Evolutionary conservation across 441 rosid genomes (phyloP).

Genomic region (Bruguiera hainesii): DNA sequence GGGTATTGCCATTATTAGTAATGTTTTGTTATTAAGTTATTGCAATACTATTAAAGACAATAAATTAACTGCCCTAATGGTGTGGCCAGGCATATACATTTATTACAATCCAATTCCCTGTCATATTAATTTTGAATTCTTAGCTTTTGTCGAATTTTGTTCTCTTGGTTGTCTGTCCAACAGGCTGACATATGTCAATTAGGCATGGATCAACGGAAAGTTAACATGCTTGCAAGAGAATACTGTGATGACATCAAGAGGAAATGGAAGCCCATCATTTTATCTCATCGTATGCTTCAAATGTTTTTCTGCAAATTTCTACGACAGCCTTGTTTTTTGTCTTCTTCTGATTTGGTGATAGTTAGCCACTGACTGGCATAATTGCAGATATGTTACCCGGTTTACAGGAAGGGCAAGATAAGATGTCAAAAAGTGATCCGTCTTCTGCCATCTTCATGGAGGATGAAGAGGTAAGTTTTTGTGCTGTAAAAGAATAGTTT

Average conservation of each 20-base stretch:
- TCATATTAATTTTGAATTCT: not conserved
- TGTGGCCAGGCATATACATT: too few species aligned
- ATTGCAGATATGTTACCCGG: slow-evolving; percentile 90
- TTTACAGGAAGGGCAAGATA: slow-evolving; percentile 87
- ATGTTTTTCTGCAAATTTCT: not conserved
- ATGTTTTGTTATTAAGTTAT: too few species aligned
- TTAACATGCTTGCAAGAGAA: slow-evolving; percentile 77
- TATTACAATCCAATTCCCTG: not conserved
- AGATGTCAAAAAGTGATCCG: slow-evolving; percentile 92
- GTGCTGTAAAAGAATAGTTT: slow-evolving; percentile 1
- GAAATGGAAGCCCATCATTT: slow-evolving; percentile 77
- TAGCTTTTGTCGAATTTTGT: not conserved
- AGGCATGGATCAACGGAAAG: slow-evolving; percentile 93
- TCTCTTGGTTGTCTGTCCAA: slow-evolving; percentile 1
- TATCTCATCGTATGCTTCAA: slow-evolving; percentile 63
- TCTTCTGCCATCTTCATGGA: slow-evolving; percentile 88
- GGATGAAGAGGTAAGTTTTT: slow-evolving; percentile 67
- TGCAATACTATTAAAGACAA: too few species aligned
- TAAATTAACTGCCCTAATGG: too few species aligned
- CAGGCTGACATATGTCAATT: slow-evolving; percentile 93
- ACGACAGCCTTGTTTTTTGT: not conserved
- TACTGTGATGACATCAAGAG: slow-evolving; percentile 84
- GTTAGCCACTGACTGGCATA: slow-evolving; percentile 17
- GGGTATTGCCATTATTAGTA: too few species aligned
- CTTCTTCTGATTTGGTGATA: not conserved